Evolutionary conservation across 2,329 filamentous ascomycete species (phyloP).

Genomic region (Penicillium sp.): DNA sequence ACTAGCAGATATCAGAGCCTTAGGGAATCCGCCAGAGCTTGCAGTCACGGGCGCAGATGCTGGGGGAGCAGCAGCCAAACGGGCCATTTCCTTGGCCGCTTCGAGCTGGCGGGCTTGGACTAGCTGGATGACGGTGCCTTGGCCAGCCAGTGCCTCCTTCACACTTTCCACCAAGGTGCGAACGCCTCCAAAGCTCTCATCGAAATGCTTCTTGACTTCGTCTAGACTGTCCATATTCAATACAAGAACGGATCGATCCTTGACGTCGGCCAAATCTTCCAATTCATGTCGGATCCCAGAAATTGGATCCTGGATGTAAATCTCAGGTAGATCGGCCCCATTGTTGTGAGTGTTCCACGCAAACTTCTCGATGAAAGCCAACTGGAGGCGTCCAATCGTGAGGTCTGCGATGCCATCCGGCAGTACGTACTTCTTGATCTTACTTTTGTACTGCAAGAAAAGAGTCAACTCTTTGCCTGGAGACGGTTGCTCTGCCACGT

Average conservation of each 20-base stretch:
- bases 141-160: conserved; percentile 78
- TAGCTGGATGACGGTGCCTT: conserved; percentile 76
- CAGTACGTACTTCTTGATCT: conserved; percentile 93
- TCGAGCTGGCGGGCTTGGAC: conserved; percentile 92
- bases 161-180: conserved; percentile 83
- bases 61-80: conserved; percentile 55
- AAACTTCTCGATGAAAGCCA: conserved; percentile 98
- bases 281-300: conserved; percentile 96
- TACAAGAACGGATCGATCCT: conserved; percentile 91
- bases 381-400: conserved; percentile 81
- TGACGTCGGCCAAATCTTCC: conserved; percentile 89
- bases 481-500: conserved; percentile 60
- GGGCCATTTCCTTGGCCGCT: conserved; percentile 80
- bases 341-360: conserved; percentile 98
- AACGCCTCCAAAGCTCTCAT: conserved; percentile 81
- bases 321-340: conserved; percentile 88
- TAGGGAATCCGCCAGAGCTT: conserved; percentile 25
- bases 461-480: conserved; percentile 87
- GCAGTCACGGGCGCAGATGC: conserved; percentile 26
- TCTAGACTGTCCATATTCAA: conserved; percentile 91
- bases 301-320: conserved; percentile 94
- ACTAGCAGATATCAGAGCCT: conserved; percentile 40
- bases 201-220: conserved; percentile 94
- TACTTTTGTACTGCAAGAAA: conserved; percentile 94
- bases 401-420: conserved; percentile 80